Evolutionary conservation across 2,329 filamentous ascomycete genomes (phyloP).

Genomic region (Chrysoporthe deuterocubensis): DNA sequence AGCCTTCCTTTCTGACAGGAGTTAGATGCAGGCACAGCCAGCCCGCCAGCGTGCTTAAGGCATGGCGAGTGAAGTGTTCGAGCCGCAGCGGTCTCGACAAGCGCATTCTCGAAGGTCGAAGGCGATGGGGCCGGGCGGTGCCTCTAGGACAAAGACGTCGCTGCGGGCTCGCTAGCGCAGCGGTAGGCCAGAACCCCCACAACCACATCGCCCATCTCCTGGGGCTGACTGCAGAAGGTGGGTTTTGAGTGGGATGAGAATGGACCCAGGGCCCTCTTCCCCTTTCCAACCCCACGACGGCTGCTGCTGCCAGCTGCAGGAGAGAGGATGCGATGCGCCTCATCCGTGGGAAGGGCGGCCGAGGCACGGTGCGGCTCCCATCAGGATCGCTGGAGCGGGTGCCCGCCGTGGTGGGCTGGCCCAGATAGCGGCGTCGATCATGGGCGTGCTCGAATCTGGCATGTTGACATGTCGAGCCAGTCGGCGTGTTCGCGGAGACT

Average conservation of each 20-base stretch:
- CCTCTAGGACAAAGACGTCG: conserved; percentile 5
- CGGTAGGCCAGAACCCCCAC: conserved; percentile 1
- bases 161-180: conserved; percentile 5
- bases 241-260: conserved; percentile 8
- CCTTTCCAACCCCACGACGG: conserved; percentile 16
- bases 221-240: conserved; percentile 9
- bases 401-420: background rate
- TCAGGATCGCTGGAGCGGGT: background rate
- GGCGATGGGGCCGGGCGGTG: background rate
- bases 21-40: background rate
- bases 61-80: background rate
- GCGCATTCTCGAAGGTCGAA: background rate
- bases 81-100: background rate
- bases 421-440: background rate
- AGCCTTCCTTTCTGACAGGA: background rate
- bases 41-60: background rate
- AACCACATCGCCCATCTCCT: conserved; percentile 7
- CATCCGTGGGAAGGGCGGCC: conserved; percentile 4
- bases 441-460: background rate
- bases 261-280: conserved; percentile 9
- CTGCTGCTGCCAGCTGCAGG: conserved; percentile 9
- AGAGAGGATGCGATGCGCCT: background rate
- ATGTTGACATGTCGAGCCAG: background rate
- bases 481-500: background rate
- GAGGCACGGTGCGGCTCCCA: conserved; percentile 5